phyloP scores from a whole-genome alignment of 495 filamentous ascomycete species.

The Articulospora tetracladia region DNA sequence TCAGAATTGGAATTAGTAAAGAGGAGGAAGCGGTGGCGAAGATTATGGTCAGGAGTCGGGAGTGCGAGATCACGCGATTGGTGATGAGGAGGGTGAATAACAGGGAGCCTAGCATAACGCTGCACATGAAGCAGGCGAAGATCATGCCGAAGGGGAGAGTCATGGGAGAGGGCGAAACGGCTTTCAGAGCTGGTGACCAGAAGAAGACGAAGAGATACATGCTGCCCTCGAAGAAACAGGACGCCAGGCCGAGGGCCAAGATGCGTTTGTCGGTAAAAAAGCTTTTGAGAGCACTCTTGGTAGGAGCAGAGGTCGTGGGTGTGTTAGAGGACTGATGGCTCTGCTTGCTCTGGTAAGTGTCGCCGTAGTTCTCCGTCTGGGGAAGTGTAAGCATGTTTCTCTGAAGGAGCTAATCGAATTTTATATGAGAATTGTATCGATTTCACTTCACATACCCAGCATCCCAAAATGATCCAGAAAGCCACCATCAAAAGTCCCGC shows the following conservation, averaged over 20 bases:
- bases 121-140: constrained; percentile 55
- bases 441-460: constrained; percentile 53
- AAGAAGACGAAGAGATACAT: constrained; percentile 50
- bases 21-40: constrained; percentile 34
- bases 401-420: background rate
- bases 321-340: background rate
- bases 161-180: background rate
- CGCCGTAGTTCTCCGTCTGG: constrained; percentile 47
- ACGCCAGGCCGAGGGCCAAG: constrained; percentile 42
- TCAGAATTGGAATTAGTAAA: constrained; percentile 33
- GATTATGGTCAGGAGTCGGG: constrained; percentile 35
- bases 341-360: constrained; percentile 16
- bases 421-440: background rate
- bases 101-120: constrained; percentile 46
- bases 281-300: constrained; percentile 12
- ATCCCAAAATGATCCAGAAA: constrained; percentile 37
- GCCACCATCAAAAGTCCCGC: constrained; percentile 36
- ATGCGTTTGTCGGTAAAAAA: constrained; percentile 34
- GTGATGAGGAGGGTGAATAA: constrained; percentile 36
- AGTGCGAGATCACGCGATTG: constrained; percentile 22
- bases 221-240: constrained; percentile 50
- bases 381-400: background rate
- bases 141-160: constrained; percentile 52
- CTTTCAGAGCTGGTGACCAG: background rate
- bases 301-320: background rate